These are phyloP conservation scores for Chrysochromulina tobinii DNA, from an alignment of 78 protist genomes.

Conservation along the genomic window DNA sequence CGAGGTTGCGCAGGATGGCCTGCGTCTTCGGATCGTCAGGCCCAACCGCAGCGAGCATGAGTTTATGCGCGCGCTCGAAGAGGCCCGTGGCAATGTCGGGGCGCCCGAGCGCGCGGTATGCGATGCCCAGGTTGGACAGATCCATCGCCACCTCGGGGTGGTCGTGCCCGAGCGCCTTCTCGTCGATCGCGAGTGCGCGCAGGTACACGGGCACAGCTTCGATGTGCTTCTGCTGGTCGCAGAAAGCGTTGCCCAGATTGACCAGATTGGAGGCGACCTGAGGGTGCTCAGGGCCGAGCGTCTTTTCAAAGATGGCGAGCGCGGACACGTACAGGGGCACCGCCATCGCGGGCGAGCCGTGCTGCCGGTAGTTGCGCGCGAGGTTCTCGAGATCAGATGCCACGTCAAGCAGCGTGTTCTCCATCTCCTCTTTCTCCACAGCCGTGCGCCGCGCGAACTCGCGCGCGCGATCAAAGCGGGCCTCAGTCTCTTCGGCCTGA, in stretches of 20 bases:
- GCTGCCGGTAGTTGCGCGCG: background rate
- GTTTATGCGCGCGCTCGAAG: background rate
- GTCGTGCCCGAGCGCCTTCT: background rate
- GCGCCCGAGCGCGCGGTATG: background rate
- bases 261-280: constrained; percentile 4
- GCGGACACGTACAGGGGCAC: background rate
- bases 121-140: background rate
- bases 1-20: background rate
- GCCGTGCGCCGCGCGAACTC: background rate
- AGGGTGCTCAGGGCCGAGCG: background rate
- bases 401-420: background rate
- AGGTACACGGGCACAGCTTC: constrained; percentile 9
- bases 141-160: constrained; percentile 24
- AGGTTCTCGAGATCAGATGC: background rate
- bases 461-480: background rate
- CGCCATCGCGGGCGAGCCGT: background rate
- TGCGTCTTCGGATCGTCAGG: background rate
- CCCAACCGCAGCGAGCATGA: background rate
- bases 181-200: background rate
- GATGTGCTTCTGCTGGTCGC: background rate
- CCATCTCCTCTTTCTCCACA: background rate
- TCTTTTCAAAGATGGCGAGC: background rate
- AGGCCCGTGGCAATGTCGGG: background rate
- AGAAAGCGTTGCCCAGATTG: constrained; percentile 17
- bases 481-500: background rate